These are phyloP conservation scores for Pistacia integerrima DNA, from an alignment of 345 rosid species.

Conservation along the genomic window DNA sequence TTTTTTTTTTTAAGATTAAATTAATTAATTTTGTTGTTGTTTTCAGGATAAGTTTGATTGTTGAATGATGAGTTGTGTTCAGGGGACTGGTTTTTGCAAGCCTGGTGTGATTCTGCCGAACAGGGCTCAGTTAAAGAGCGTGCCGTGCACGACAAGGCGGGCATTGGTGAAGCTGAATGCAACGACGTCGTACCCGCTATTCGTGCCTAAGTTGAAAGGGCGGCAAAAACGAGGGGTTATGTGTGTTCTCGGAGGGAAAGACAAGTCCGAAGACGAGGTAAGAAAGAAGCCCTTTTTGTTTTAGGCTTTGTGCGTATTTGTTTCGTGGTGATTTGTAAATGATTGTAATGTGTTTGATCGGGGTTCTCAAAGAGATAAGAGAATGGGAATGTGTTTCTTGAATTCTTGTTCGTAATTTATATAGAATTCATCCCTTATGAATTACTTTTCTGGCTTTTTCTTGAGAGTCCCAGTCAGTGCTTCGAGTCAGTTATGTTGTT, in stretches of 20 bases:
- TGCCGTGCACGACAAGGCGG: background rate
- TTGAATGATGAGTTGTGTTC: slow-evolving; percentile 12
- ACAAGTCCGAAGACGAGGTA: slow-evolving; percentile 57
- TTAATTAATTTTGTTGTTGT: background rate
- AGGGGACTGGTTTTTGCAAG: background rate
- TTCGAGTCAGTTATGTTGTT: background rate
- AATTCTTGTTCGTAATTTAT: background rate
- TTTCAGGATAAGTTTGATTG: background rate
- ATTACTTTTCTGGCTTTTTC: no score
- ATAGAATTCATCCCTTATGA: background rate
- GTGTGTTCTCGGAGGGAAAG: slow-evolving; percentile 71
- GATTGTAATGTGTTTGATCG: background rate
- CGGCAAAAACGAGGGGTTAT: slow-evolving; percentile 31
- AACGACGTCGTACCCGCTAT: slow-evolving; percentile 24
- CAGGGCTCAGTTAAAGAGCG: background rate
- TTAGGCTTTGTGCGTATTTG: background rate
- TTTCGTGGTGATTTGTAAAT: background rate
- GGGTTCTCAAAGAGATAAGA: background rate
- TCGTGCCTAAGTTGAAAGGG: slow-evolving; percentile 29
- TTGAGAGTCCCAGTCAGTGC: background rate
- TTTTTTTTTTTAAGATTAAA: background rate
- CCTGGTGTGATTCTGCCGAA: background rate
- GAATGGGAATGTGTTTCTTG: background rate
- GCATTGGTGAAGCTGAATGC: slow-evolving; percentile 17
- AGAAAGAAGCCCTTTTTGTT: background rate